Evolutionary conservation across 768 basidiomycete species (phyloP).

Genomic region (Tulasnella sp.): DNA sequence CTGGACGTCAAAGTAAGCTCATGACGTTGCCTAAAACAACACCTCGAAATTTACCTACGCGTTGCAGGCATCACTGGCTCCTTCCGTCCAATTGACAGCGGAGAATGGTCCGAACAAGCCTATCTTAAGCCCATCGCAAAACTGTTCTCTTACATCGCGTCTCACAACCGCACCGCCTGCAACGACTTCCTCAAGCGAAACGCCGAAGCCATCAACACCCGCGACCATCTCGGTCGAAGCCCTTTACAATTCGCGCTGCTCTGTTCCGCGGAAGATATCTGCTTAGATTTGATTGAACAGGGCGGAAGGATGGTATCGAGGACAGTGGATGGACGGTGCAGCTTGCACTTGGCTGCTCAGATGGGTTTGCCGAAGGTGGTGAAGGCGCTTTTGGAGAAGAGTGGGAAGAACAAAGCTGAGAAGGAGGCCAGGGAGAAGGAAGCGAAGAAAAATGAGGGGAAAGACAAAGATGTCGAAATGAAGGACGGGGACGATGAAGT

Average conservation of each 20-base stretch:
- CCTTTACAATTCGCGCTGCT: slow-evolving; percentile 62
- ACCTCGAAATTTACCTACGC: slow-evolving; percentile 66
- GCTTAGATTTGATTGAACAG: slow-evolving; percentile 56
- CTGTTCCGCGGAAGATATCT: slow-evolving; percentile 52
- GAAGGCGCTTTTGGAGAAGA: slow-evolving; percentile 57
- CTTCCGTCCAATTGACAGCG: slow-evolving; percentile 68
- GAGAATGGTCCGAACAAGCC: slow-evolving; percentile 66
- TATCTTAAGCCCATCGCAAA: slow-evolving; percentile 60
- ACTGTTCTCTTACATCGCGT: slow-evolving; percentile 60
- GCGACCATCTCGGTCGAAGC: slow-evolving; percentile 66
- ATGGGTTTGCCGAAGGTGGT: slow-evolving; percentile 43
- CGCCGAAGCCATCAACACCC: slow-evolving; percentile 47
- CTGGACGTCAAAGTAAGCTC: not conserved
- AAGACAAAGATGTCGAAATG: not conserved
- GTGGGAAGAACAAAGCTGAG: slow-evolving; percentile 44
- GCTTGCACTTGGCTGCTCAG: slow-evolving; percentile 62
- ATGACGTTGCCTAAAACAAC: slow-evolving; percentile 42
- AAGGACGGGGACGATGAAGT: slow-evolving; percentile 41
- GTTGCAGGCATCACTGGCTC: slow-evolving; percentile 64
- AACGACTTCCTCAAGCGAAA: slow-evolving; percentile 49
- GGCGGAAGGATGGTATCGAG: slow-evolving; percentile 60
- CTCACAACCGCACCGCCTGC: slow-evolving; percentile 50
- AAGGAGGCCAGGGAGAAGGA: slow-evolving; percentile 39
- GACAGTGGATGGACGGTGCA: slow-evolving; percentile 59
- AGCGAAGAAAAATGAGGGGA: slow-evolving; percentile 31